phyloP scores from a whole-genome alignment of 495 filamentous ascomycete genomes.

The Penicillium canariense region DNA sequence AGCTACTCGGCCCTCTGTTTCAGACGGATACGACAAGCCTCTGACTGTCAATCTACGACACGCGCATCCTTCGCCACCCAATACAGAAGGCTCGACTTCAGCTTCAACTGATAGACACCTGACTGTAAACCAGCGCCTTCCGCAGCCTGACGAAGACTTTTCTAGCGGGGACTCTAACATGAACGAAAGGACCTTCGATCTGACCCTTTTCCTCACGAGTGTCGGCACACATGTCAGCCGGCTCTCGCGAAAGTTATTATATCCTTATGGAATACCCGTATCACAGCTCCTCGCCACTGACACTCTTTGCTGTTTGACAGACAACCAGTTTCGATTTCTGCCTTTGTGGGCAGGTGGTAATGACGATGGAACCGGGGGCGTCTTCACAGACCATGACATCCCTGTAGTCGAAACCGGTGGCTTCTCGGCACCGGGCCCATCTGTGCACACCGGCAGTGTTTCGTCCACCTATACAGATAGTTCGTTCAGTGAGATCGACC shows the following conservation, averaged over 20 bases:
- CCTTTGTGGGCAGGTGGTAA: conserved; percentile 56
- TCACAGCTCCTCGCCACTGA: conserved; percentile 29
- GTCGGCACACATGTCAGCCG: conserved; percentile 15
- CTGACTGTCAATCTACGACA: not conserved
- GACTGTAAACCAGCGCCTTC: not conserved
- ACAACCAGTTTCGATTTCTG: conserved; percentile 51
- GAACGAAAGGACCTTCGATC: not conserved
- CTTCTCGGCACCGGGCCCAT: conserved; percentile 44
- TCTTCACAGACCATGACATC: conserved; percentile 42
- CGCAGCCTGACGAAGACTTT: not conserved
- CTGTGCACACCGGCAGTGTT: conserved; percentile 39
- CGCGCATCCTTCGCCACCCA: not conserved
- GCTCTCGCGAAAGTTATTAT: conserved; percentile 21
- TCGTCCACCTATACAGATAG: conserved; percentile 12
- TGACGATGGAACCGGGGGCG: conserved; percentile 54
- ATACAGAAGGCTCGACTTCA: not conserved
- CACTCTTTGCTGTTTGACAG: conserved; percentile 46
- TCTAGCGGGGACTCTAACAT: not conserved
- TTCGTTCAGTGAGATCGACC: conserved; percentile 25
- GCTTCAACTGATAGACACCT: not conserved
- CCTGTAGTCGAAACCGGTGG: conserved; percentile 38
- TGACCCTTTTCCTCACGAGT: conserved; percentile 9
- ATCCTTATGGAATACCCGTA: conserved; percentile 4
- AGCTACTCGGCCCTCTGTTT: not conserved
- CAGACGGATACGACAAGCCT: not conserved